phyloP scores from a whole-genome alignment of 2,329 filamentous ascomycete species.

The Byssothecium circinans region DNA sequence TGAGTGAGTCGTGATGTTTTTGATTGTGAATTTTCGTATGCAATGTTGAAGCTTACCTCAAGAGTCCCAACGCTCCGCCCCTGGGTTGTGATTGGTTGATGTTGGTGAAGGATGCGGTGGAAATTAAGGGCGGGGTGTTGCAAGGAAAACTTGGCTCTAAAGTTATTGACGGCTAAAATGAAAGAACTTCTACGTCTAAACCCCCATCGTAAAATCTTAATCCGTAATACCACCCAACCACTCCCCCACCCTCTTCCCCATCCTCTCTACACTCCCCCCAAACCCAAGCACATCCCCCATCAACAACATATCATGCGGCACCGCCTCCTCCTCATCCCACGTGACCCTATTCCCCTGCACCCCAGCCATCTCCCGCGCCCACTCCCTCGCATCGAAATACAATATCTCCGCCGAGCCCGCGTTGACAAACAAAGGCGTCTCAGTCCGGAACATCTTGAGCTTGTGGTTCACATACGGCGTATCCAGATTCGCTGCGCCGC shows the following conservation, averaged over 20 bases:
- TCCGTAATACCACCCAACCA: conserved; percentile 30
- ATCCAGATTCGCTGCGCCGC: conserved; percentile 13
- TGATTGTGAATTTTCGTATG: no score
- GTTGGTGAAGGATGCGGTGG: no score
- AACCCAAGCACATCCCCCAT: conserved; percentile 48
- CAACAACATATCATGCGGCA: conserved; percentile 52
- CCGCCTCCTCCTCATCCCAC: conserved; percentile 45
- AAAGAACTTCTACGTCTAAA: background rate
- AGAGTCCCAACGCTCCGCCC: no score
- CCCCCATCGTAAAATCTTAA: background rate
- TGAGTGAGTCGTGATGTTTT: no score
- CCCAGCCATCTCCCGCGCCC: conserved; percentile 42
- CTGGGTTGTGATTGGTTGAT: no score
- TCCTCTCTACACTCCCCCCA: conserved; percentile 38
- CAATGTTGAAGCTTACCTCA: no score
- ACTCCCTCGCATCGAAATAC: conserved; percentile 44
- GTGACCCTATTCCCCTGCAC: conserved; percentile 46
- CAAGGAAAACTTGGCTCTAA: no score
- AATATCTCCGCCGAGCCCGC: conserved; percentile 48
- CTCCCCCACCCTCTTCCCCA: conserved; percentile 43
- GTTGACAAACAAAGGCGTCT: conserved; percentile 47
- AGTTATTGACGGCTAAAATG: no score
- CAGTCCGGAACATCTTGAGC: conserved; percentile 43
- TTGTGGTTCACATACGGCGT: conserved; percentile 45
- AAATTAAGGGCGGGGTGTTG: no score